phyloP scores from a whole-genome alignment of 1,284 basidiomycete species.

The Moniliophthora roreri region DNA sequence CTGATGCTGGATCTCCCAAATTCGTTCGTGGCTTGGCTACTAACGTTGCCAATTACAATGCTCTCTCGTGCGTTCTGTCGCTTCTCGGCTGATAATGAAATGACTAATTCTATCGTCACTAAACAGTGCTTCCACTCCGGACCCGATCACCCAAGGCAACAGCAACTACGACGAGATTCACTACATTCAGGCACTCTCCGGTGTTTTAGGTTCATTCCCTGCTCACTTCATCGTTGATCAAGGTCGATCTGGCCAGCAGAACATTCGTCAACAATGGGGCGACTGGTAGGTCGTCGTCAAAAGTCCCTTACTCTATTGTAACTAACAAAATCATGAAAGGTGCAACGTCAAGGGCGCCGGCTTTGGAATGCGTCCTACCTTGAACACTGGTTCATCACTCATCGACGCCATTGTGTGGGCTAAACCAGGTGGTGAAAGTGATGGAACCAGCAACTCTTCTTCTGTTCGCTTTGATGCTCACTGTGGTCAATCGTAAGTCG shows the following conservation, averaged over 20 bases:
- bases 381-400: slow-evolving; percentile 50
- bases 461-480: slow-evolving; percentile 58
- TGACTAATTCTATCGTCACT: too few species aligned
- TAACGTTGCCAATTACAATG: slow-evolving; percentile 68
- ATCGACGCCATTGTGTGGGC: slow-evolving; percentile 69
- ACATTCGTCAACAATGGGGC: slow-evolving; percentile 56
- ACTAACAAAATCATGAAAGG: slow-evolving; percentile 19
- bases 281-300: slow-evolving; percentile 29
- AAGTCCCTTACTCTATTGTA: not conserved
- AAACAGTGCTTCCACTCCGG: slow-evolving; percentile 42
- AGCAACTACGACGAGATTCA: slow-evolving; percentile 59
- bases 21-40: slow-evolving; percentile 64
- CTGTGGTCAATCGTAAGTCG: slow-evolving; percentile 22
- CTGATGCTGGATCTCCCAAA: slow-evolving; percentile 46
- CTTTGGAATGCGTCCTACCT: slow-evolving; percentile 60
- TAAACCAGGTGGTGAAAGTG: slow-evolving; percentile 65
- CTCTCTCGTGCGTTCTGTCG: slow-evolving; percentile 35
- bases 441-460: slow-evolving; percentile 61
- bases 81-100: not conserved
- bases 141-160: slow-evolving; percentile 60
- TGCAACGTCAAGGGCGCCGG: slow-evolving; percentile 66
- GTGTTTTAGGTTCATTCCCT: slow-evolving; percentile 47
- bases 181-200: slow-evolving; percentile 42
- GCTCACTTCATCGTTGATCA: slow-evolving; percentile 68
- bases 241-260: slow-evolving; percentile 60